Base-by-base conservation (phyloP, 352 stramenopile genomes). In the Pythium volutum region DNA sequence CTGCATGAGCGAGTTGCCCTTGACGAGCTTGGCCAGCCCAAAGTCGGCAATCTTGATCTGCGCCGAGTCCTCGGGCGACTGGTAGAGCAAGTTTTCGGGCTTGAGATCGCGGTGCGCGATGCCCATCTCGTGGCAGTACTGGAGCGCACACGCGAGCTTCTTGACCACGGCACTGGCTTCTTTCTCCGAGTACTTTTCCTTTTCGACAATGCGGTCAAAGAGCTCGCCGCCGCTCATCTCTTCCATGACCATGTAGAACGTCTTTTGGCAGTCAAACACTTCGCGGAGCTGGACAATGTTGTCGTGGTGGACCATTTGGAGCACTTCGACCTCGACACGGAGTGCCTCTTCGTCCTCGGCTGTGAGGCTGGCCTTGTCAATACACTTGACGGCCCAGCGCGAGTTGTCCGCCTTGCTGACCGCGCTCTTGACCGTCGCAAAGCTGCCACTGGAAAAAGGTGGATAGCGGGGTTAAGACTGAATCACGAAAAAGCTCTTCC, bases 31-130 rank as follows among this genome's bases (percentile, higher is more conserved):
- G 27, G 83, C 81, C 4, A 97, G 73, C 3, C 90, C 90, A 73
- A 97, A 97, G 67, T 97, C 90, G 33, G 88, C 86, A 50, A 97
- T 95, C 67, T 98, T 98, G 67, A 99, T 96, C 56, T 95, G 77
- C 0, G 94, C 84, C 51, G 98, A 75, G 16, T 98, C 79, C 22
- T 95, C 84, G 11, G 74, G 84, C 61, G 79, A 86, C 55, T 89
- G 69, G 39, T 98, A 91, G 4, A 97, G 55, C 48, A 97, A 52
- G 64, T 97, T 97, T 59, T 97, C 88, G 5, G 88, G 89, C 67
- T 93, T 93, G n/a, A 93, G 69, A 49, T 93, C 84, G 36, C 81
- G 77, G 52, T 99, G 96, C 1, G 96, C 92, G 60, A 99, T 97
- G 38, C 91, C 81, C 59, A 89, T 74, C 3, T 81, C 67, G 74